Evolutionary conservation across 2,329 filamentous ascomycete genomes (phyloP), one percentile per base, ranked within the genome.

Genomic region (Scedosporium dehoogii): DNA sequence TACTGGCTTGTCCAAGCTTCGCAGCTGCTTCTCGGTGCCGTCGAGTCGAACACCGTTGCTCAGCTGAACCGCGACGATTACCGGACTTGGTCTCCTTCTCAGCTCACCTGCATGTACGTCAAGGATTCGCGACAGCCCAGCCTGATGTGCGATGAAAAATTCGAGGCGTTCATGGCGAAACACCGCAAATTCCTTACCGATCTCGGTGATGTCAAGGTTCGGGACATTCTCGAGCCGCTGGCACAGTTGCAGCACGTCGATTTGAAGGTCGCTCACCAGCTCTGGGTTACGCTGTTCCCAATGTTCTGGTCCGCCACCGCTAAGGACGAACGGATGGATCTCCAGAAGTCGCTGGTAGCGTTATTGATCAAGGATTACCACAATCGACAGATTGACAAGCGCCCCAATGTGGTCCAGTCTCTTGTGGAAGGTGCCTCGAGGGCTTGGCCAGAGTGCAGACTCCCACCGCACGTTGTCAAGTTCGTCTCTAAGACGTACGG

Each of bases 1-100:
- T 99, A 96, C 77, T 99, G 96, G 96, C 79, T 99, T 59, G 88
- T 92, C 48, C 94, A 99, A 74, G 93, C 96, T 41, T 92, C 92
- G 18, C 94, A 99, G 70, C 81, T 99, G 48, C 85, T 99, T 62
- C 85, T 99, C 66, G 92, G 94, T 16, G 92, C 91, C 6, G 84
- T 97, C 51, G 94, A 99, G 72, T 88, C 91, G 80, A 91, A 89
- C 67, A 83, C 83, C n/a, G 81, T 84, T 14, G 85, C 91, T 33
- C 89, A 91, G 67, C 80, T 99, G 60, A 87, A 97, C 68, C 72
- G 81, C 0, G 91, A 96, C 10, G 94, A 99, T 73, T 93, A 96
- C 75, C 89, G 85, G 63, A 82, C 91, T 7, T 83, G 91, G 66
- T 85, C 90, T 1, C 79, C 89, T 6, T 92, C 90, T 7, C 82